phyloP scores from a whole-genome alignment of 345 rosid species.

The Xanthoceras sorbifolium region DNA sequence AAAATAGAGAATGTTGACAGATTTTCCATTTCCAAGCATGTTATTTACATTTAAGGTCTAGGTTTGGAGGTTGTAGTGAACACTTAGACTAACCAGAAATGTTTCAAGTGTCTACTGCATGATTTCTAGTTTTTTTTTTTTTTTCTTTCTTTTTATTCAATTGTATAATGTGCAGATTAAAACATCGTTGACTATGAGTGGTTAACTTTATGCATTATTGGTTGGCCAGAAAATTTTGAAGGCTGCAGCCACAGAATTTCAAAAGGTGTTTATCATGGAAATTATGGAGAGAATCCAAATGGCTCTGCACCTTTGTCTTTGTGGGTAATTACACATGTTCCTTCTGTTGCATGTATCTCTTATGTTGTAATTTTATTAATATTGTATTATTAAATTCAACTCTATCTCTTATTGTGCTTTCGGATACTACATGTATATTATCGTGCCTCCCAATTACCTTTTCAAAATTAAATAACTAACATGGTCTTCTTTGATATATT shows the following conservation, averaged over 20 bases:
- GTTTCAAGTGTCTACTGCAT: not conserved
- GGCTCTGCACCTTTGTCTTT: constrained; percentile 57
- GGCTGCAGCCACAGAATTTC: constrained; percentile 62
- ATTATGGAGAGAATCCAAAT: constrained; percentile 46
- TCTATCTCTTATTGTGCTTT: not conserved
- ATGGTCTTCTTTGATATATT: constrained; percentile 12
- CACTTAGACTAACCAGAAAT: not conserved
- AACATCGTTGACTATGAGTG: constrained; percentile 47
- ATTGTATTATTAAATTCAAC: not conserved
- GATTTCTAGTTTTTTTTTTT: not conserved
- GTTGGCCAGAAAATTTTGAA: constrained; percentile 84
- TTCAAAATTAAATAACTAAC: constrained; percentile 3
- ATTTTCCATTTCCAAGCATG: not conserved
- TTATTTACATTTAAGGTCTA: not conserved
- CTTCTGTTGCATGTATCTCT: not conserved
- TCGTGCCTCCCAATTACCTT: not conserved
- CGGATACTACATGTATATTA: not conserved
- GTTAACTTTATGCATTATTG: constrained; percentile 56
- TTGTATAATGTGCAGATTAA: constrained; percentile 40
- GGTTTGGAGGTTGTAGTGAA: not conserved
- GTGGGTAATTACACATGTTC: constrained; percentile 47
- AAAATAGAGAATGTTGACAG: not conserved
- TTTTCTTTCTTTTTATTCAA: constrained; percentile 5
- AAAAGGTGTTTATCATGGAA: constrained; percentile 48
- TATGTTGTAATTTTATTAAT: constrained; percentile 4